Evolutionary conservation across 495 filamentous ascomycete genomes (phyloP), one percentile per base, ranked within the genome.

Genomic region (Penicillium coprophilum): DNA sequence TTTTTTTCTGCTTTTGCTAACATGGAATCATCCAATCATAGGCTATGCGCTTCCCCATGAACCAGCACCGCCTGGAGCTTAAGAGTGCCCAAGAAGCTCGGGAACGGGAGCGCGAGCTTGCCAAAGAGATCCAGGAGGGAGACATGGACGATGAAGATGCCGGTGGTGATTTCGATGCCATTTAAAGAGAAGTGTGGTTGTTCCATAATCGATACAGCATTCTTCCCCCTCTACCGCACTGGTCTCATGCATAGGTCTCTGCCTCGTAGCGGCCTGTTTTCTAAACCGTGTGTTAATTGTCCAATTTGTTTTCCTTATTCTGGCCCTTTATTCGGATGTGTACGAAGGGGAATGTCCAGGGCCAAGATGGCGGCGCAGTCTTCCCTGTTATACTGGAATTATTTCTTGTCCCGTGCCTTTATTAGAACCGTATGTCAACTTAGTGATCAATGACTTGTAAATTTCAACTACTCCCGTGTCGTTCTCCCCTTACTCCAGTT

Each of bases 41-140:
- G 91, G 93, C 94, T 21, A 98, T 98, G 94, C 82, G 95, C 15
- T 98, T 96, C 78, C 94, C 94, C 9, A 96, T 97, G 93, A 97
- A 98, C 76, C 92, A 96, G 76, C 93, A 97, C 76, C 83, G 94
- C n/a, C 80, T 96, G 28, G 94, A 97, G 74, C 79, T 97, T 48
- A 96, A 96, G 85, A 97, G 94, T 66, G 94, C 95, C 3, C 92
- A 96, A 72, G 94, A 97, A 75, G 94, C 94, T 19, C 85, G 94
- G 40, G 94, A 98, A 75, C 82, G 94, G 39, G 94, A 98, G 77
- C 80, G 95, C 27, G 94, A 98, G 71, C 80, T 98, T 74, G 94
- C 93, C 46, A 98, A 97, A 83, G 94, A 98, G 81, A 98, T 98
- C 65, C 90, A 96, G 73, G 94, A 97, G 59, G 94, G 95, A 15